Evolutionary conservation across 2,329 filamentous ascomycete genomes (phyloP).

Genomic region (Fusarium brevicatenulatum): DNA sequence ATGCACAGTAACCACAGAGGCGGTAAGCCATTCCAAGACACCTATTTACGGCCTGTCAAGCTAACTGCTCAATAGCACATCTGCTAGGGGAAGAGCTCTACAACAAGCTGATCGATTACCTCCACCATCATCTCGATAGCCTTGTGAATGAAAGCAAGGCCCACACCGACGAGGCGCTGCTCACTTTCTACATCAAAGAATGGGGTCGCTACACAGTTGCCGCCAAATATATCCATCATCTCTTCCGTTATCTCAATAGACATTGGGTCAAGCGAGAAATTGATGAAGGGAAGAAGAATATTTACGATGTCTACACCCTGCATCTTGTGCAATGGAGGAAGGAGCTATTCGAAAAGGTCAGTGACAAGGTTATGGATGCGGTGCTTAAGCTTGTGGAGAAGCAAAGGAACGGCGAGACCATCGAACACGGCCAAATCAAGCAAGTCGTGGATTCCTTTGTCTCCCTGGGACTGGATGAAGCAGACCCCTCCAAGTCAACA

Average conservation of each 20-base stretch:
- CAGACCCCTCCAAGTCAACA: slow-evolving; percentile 91
- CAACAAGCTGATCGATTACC: slow-evolving; percentile 87
- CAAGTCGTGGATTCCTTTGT: slow-evolving; percentile 97
- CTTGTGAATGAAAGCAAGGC: slow-evolving; percentile 78
- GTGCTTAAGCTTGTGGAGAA: slow-evolving; percentile 96
- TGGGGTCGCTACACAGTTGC: slow-evolving; percentile 96
- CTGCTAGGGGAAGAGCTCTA: slow-evolving; percentile 96
- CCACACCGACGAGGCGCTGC: slow-evolving; percentile 88
- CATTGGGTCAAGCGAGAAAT: slow-evolving; percentile 99
- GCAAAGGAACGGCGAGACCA: slow-evolving; percentile 96
- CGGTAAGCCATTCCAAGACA: slow-evolving; percentile 58
- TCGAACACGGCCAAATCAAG: slow-evolving; percentile 97
- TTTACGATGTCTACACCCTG: slow-evolving; percentile 97
- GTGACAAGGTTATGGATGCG: slow-evolving; percentile 91
- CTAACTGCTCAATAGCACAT: slow-evolving; percentile 70
- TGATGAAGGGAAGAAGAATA: slow-evolving; percentile 97
- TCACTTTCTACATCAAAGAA: slow-evolving; percentile 94
- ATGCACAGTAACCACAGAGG: slow-evolving; percentile 62
- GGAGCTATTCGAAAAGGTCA: slow-evolving; percentile 86
- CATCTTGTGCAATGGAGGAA: slow-evolving; percentile 96
- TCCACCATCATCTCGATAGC: slow-evolving; percentile 77
- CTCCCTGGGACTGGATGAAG: slow-evolving; percentile 91
- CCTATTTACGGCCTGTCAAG: neutral
- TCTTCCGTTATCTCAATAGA: slow-evolving; percentile 95
- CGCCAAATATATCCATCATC: slow-evolving; percentile 96